Conservation (phyloP, 768 basidiomycete genomes). For the Suillus plorans region DNA sequence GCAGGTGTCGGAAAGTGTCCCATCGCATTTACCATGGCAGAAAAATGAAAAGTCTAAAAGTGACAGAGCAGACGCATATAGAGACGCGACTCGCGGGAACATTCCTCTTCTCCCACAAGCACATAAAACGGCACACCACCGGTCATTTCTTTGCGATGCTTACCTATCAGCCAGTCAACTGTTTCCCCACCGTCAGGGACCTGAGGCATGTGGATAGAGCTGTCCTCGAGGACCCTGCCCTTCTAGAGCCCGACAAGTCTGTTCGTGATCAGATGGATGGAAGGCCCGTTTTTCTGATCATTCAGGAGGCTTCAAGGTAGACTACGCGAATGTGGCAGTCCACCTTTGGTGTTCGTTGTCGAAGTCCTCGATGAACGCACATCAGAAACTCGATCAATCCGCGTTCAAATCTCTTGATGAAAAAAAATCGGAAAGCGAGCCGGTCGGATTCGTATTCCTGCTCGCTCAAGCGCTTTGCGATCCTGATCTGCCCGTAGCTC, state of each 20-base stretch:
- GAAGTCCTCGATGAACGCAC: background rate
- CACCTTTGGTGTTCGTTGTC: background rate
- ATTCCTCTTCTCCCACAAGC: background rate
- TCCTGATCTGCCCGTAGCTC: background rate
- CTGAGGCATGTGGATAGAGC: background rate
- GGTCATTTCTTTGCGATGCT: background rate
- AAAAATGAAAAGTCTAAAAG: background rate
- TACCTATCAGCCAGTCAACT: background rate
- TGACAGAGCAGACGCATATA: background rate
- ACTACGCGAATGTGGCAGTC: background rate
- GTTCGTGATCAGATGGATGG: background rate
- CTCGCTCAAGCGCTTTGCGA: background rate
- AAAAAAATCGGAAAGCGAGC: background rate
- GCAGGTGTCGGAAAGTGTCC: background rate
- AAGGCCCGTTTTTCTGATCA: background rate
- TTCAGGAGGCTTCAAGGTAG: background rate
- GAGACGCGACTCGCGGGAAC: background rate
- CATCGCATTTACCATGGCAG: background rate
- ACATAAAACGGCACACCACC: background rate
- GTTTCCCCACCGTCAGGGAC: background rate
- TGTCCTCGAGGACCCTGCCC: background rate
- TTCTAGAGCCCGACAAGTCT: background rate
- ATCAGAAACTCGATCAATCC: background rate
- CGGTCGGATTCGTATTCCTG: background rate
- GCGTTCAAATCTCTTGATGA: background rate